These are phyloP conservation scores for Caloboletus inedulis DNA, from an alignment of 1,284 basidiomycete species.

Conservation along the genomic window DNA sequence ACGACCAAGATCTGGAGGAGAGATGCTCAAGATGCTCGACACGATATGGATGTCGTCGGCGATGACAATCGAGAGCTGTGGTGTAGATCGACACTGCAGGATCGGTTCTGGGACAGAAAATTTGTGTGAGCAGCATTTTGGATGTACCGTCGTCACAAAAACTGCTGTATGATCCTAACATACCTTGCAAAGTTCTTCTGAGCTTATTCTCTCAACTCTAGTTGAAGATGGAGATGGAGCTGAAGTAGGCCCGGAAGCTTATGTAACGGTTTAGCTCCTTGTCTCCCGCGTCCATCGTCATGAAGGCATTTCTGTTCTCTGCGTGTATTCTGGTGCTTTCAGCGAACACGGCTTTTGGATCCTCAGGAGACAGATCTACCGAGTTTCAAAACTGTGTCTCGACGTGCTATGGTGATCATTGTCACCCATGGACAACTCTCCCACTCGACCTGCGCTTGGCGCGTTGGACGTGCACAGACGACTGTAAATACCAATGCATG, in stretches of 20 bases:
- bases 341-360: slow-evolving; percentile 30
- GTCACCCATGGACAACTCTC: slow-evolving; percentile 35
- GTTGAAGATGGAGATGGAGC: background rate
- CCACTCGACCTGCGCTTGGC: slow-evolving; percentile 52
- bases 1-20: background rate
- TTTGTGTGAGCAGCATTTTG: background rate
- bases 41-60: background rate
- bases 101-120: background rate
- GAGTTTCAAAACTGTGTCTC: slow-evolving; percentile 54
- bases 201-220: background rate
- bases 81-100: background rate
- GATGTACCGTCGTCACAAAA: too few relatives aligned
- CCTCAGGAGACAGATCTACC: slow-evolving; percentile 58
- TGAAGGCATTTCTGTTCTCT: slow-evolving; percentile 12
- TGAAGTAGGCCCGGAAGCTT: slow-evolving; percentile 12
- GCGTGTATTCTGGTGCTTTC: slow-evolving; percentile 16
- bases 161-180: background rate
- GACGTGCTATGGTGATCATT: slow-evolving; percentile 37
- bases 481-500: slow-evolving; percentile 91
- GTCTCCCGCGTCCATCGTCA: background rate
- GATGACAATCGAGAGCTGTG: background rate
- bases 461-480: slow-evolving; percentile 76
- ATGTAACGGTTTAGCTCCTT: slow-evolving; percentile 9
- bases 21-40: background rate
- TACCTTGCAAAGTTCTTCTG: background rate